These are phyloP conservation scores for Boletus pseudopeckii DNA, from an alignment of 768 basidiomycete species.

Conservation along the genomic window DNA sequence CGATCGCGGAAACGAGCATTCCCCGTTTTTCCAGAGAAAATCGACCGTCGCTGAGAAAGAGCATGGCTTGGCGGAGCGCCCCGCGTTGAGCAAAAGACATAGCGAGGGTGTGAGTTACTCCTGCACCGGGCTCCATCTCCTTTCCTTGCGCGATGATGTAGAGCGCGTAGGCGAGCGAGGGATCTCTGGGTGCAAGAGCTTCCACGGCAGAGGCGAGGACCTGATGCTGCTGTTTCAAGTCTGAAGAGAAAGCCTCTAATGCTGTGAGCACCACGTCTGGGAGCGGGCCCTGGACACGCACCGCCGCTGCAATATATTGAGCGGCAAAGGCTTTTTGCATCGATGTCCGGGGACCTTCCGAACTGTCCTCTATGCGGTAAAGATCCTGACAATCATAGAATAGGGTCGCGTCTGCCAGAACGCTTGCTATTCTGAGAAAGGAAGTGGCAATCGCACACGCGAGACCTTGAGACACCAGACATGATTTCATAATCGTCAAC, in stretches of 20 bases:
- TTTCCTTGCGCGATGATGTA: conserved; percentile 30
- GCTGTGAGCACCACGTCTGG: conserved; percentile 30
- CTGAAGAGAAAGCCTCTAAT: conserved; percentile 26
- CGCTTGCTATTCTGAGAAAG: conserved; percentile 45
- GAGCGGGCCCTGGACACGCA: conserved; percentile 26
- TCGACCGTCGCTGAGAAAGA: conserved; percentile 32
- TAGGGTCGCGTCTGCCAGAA: conserved; percentile 37
- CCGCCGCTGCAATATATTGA: conserved; percentile 28
- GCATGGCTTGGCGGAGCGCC: conserved; percentile 25
- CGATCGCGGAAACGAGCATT: conserved; percentile 37
- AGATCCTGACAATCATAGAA: conserved; percentile 36
- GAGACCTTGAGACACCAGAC: conserved; percentile 33
- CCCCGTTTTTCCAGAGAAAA: conserved; percentile 34
- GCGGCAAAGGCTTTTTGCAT: conserved; percentile 12
- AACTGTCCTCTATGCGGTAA: conserved; percentile 27
- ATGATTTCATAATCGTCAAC: conserved; percentile 22
- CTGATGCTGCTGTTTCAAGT: conserved; percentile 23
- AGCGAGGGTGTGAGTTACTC: conserved; percentile 30
- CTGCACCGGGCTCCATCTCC: conserved; percentile 21
- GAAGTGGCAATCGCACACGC: conserved; percentile 34
- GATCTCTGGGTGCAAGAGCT: conserved; percentile 27
- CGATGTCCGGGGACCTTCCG: background rate
- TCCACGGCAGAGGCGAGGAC: conserved; percentile 25
- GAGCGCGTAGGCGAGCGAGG: conserved; percentile 31
- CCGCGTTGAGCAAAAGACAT: conserved; percentile 28